phyloP scores from a whole-genome alignment of 108 stramenopile genomes.

The Skeletonema marinoi region DNA sequence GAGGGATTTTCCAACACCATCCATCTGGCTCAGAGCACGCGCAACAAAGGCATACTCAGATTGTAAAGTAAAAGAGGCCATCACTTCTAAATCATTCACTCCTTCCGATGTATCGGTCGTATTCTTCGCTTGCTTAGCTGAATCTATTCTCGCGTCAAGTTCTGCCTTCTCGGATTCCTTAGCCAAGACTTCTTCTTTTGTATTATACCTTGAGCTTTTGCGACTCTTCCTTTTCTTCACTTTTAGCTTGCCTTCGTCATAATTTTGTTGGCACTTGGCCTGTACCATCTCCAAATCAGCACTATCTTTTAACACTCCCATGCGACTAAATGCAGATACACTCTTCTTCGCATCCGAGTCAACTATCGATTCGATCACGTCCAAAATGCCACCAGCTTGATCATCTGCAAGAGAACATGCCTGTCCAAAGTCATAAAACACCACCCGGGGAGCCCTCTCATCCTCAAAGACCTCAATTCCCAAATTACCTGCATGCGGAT shows the following conservation, averaged over 20 bases:
- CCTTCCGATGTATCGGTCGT: slow-evolving; percentile 7
- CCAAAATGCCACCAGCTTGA: slow-evolving; percentile 80
- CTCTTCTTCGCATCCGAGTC: slow-evolving; percentile 78
- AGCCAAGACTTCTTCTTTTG: neutral
- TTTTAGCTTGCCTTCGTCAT: slow-evolving; percentile 69
- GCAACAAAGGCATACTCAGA: slow-evolving; percentile 90
- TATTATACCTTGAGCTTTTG: slow-evolving; percentile 30
- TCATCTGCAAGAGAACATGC: slow-evolving; percentile 63
- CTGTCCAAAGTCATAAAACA: slow-evolving; percentile 91
- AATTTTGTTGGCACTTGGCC: slow-evolving; percentile 78
- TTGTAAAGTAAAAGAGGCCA: slow-evolving; percentile 81
- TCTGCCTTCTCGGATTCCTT: slow-evolving; percentile 10
- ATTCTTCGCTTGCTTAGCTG: slow-evolving; percentile 8
- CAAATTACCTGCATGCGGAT: slow-evolving; percentile 86
- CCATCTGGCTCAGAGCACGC: slow-evolving; percentile 84
- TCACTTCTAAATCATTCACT: slow-evolving; percentile 72
- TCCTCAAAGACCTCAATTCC: slow-evolving; percentile 69
- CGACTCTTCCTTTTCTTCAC: slow-evolving; percentile 47
- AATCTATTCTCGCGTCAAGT: slow-evolving; percentile 17
- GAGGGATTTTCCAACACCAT: slow-evolving; percentile 80
- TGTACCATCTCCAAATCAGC: slow-evolving; percentile 74
- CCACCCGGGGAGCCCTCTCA: slow-evolving; percentile 57
- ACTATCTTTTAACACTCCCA: slow-evolving; percentile 80
- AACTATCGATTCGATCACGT: slow-evolving; percentile 83
- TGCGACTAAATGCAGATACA: slow-evolving; percentile 70